A percentile compares a stretch with the other conserved stretches of the same genome.
Conservation (phyloP, 352 stramenopile species). For the Globisporangium cederbergense region DNA sequence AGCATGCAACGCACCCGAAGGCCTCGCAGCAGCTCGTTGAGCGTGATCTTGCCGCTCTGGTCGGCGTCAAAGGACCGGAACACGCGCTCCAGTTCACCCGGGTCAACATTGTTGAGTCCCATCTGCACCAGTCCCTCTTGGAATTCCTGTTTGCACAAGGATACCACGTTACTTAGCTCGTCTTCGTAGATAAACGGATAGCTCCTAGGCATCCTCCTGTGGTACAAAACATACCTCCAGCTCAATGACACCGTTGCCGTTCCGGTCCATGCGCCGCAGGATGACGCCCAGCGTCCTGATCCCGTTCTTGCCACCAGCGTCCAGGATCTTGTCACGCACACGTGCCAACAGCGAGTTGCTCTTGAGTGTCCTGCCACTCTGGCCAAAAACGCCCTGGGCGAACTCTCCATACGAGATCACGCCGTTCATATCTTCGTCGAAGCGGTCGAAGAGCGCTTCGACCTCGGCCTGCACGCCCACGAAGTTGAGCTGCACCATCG, state of each 20-base stretch:
- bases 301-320: slow-evolving; percentile 66
- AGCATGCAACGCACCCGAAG: slow-evolving; percentile 48
- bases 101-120: slow-evolving; percentile 33
- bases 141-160: slow-evolving; percentile 41
- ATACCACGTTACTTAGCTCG: not conserved
- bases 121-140: slow-evolving; percentile 47
- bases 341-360: slow-evolving; percentile 35
- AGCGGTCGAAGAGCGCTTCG: slow-evolving; percentile 86
- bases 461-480: slow-evolving; percentile 84
- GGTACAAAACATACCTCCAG: slow-evolving; percentile 30
- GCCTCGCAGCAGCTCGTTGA: slow-evolving; percentile 88
- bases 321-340: slow-evolving; percentile 52
- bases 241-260: slow-evolving; percentile 70
- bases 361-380: not conserved
- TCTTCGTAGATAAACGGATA: not conserved
- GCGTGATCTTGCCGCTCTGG: slow-evolving; percentile 75
- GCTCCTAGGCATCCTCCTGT: not conserved
- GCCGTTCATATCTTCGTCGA: slow-evolving; percentile 80
- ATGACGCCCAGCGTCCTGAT: slow-evolving; percentile 67
- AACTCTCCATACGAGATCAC: slow-evolving; percentile 80
- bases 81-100: slow-evolving; percentile 39
- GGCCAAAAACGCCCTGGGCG: slow-evolving; percentile 41
- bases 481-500: slow-evolving; percentile 87
- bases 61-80: slow-evolving; percentile 85
- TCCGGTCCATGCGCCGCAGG: slow-evolving; percentile 75